Evolutionary conservation across 1,284 basidiomycete genomes (phyloP).

Genomic region (Ceratobasidium sp.): DNA sequence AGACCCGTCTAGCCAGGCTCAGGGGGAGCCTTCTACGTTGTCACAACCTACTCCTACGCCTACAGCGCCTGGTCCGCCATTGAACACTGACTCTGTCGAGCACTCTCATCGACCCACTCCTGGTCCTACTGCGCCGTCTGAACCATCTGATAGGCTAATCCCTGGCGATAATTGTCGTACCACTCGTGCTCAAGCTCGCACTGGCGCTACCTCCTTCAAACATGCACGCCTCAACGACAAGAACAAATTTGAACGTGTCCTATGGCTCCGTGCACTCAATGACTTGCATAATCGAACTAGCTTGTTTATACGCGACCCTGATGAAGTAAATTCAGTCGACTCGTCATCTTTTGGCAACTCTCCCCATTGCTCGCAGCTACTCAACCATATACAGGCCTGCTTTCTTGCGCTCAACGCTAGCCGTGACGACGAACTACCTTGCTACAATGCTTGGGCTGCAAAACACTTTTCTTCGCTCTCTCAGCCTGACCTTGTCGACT

Average conservation of each 20-base stretch:
- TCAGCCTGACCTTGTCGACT: background rate
- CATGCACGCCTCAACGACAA: background rate
- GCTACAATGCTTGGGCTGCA: background rate
- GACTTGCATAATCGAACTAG: background rate
- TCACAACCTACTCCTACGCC: too few species aligned
- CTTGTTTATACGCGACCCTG: background rate
- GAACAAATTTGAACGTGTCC: background rate
- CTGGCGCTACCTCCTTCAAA: background rate
- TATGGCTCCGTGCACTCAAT: background rate
- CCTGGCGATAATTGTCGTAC: background rate
- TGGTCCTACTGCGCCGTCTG: background rate
- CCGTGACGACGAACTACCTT: background rate
- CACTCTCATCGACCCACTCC: background rate
- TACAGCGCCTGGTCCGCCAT: background rate
- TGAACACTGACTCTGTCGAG: background rate
- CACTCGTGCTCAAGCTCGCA: background rate
- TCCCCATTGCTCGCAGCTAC: background rate
- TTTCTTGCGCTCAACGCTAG: background rate
- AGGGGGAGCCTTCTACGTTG: background rate
- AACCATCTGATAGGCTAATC: background rate
- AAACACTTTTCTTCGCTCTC: background rate
- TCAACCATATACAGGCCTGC: background rate
- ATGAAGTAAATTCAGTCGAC: background rate
- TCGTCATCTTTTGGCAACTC: background rate
- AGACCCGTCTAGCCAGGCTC: background rate